A percentile compares a stretch with the other conserved stretches of the same genome.
These are phyloP conservation scores for Acacia crassicarpa DNA, from an alignment of 306 rosid genomes.

Conservation along the genomic window DNA sequence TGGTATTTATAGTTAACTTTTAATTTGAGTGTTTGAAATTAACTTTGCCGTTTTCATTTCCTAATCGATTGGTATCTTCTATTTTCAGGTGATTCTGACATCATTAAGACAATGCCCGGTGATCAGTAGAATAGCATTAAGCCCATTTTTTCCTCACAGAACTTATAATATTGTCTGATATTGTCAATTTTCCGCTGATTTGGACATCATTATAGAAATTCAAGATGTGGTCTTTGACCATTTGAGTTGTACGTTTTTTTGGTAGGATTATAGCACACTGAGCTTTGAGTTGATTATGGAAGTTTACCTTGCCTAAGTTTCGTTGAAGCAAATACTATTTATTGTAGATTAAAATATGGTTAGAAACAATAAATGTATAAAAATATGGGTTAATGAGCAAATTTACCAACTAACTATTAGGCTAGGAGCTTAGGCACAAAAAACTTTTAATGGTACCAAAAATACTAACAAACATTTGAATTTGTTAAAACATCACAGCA, in stretches of 20 bases:
- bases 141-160: neutral
- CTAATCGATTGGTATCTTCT: neutral
- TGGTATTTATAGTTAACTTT: conserved; percentile 40
- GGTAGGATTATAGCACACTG: neutral
- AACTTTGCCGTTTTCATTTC: neutral
- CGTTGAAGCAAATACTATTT: neutral
- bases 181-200: conserved; percentile 16
- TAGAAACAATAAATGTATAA: too few species aligned
- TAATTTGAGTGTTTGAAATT: neutral
- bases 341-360: too few species aligned
- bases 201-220: conserved; percentile 18
- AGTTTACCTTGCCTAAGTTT: neutral
- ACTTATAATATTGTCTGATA: conserved; percentile 17
- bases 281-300: conserved; percentile 4
- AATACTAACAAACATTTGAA: too few species aligned
- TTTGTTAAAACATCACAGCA: too few species aligned
- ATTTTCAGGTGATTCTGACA: conserved; percentile 59
- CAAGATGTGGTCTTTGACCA: conserved; percentile 15
- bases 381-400: too few species aligned
- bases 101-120: conserved; percentile 41
- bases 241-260: conserved; percentile 10
- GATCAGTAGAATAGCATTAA: conserved; percentile 35
- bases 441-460: too few species aligned
- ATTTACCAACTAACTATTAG: too few species aligned
- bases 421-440: too few species aligned